Base-by-base conservation (phyloP, 805 yeast genomes). In the Hanseniaspora opuntiae region DNA sequence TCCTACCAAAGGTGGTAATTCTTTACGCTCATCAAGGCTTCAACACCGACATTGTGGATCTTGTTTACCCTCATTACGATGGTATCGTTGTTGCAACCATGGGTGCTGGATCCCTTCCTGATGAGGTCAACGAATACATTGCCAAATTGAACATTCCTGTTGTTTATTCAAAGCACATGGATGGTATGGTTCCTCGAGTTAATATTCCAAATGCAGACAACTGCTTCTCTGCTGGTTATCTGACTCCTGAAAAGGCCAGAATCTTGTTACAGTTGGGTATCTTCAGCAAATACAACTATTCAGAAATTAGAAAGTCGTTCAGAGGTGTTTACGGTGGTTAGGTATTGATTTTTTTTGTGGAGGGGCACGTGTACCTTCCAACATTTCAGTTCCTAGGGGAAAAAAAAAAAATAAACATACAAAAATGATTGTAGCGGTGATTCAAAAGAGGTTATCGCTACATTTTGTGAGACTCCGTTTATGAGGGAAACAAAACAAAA, bases 101-200 rank as follows among this genome's bases (percentile, higher is more conserved):
- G 74, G 87, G 87, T 37, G 84, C 86, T 0, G 87, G 87, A 0
- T 77, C 84, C 2, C 63, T 81, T 65, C 71, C 78, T 25, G 75
- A 73, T 4, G 66, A 62, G 16, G 76, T 81, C 2, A 77, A 76
- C 57, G 68, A 69, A 42, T 55, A 60, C 9, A 17, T 54, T 6
- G 17, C 65, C n/a, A 60, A 65, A 30, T 62, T 69, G 47, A 60
- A 65, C 19, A 68, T 78, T 30, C 86, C 86, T 1, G 71, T 81
- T 1, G 71, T 82, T 1, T 81, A 77, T 61, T 79, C 85, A 35
- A 80, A 81, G 61, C 74, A 85, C 9, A 78, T 77, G 73, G 85
- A 81, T 62, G 87, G 87, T 12, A 77, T 78, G 78, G 82, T 82
- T 20, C 83, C 87, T 2, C 68, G 65, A 6, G 80, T 75, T 4